phyloP scores from a whole-genome alignment of 176 grass and related monocot genomes.

The Calamus simplicifolius region DNA sequence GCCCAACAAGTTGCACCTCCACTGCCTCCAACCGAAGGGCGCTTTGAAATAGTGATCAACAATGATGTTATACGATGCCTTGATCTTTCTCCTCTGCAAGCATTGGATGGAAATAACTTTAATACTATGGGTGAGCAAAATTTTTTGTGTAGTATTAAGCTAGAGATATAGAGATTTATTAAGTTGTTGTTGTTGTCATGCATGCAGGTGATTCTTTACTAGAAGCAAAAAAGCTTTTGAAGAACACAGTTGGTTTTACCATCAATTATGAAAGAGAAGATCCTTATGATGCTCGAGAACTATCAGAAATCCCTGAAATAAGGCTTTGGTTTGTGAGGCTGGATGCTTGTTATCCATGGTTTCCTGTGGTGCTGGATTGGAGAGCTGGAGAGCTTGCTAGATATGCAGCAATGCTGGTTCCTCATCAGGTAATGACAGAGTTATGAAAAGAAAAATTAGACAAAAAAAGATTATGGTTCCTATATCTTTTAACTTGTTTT shows the following conservation, averaged over 20 bases:
- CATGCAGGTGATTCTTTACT: constrained; percentile 19
- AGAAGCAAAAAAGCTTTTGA: constrained; percentile 47
- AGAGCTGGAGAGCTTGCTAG: constrained; percentile 84
- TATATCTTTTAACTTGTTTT: not conserved
- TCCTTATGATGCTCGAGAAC: constrained; percentile 46
- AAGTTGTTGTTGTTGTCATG: not conserved
- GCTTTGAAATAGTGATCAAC: too few species aligned
- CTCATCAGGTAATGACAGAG: constrained; percentile 55
- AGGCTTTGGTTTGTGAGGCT: constrained; percentile 90
- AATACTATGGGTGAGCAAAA: constrained; percentile 29
- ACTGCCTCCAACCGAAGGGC: too few species aligned
- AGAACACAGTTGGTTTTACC: constrained; percentile 70
- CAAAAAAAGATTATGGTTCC: too few species aligned
- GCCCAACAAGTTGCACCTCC: too few species aligned
- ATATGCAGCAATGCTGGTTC: constrained; percentile 78
- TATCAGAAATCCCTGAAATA: constrained; percentile 69
- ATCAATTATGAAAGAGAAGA: constrained; percentile 91
- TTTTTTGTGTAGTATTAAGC: too few species aligned
- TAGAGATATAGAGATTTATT: not conserved
- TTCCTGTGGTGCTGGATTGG: constrained; percentile 89
- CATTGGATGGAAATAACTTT: constrained; percentile 32
- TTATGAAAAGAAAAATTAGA: too few species aligned
- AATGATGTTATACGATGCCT: too few species aligned
- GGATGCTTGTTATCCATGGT: constrained; percentile 77
- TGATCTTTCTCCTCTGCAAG: constrained; percentile 41